These are phyloP conservation scores for Metschnikowia orientalis DNA, from an alignment of 805 yeast genomes.

Conservation along the genomic window DNA sequence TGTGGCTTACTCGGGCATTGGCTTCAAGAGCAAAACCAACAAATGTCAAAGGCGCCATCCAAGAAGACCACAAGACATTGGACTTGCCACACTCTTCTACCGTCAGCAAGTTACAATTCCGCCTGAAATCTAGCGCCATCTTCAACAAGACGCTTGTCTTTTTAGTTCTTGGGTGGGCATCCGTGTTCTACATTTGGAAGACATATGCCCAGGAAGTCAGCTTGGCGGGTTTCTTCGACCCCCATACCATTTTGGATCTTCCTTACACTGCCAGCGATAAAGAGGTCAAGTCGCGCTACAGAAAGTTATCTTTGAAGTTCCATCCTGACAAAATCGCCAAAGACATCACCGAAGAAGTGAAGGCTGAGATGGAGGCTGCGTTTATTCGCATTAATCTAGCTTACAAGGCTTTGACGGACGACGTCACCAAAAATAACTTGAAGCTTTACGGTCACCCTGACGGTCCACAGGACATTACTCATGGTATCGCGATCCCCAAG, in stretches of 20 bases:
- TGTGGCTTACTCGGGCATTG: constrained; percentile 22
- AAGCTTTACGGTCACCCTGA: constrained; percentile 94
- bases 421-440: constrained; percentile 73
- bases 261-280: constrained; percentile 63
- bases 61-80: constrained; percentile 26
- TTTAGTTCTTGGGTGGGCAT: constrained; percentile 56
- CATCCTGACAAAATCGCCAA: constrained; percentile 91
- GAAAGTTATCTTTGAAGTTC: constrained; percentile 79
- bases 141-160: constrained; percentile 35
- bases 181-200: constrained; percentile 40
- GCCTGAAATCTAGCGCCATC: constrained; percentile 28
- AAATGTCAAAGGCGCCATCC: constrained; percentile 29
- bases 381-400: constrained; percentile 86
- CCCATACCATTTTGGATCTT: constrained; percentile 80
- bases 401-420: constrained; percentile 92
- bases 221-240: constrained; percentile 65
- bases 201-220: constrained; percentile 43
- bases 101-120: constrained; percentile 24
- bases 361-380: constrained; percentile 59
- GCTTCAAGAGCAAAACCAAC: constrained; percentile 14
- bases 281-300: constrained; percentile 75
- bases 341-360: constrained; percentile 54
- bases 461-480: constrained; percentile 86
- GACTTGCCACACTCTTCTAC: constrained; percentile 25
- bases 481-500: constrained; percentile 93